Conservation (phyloP, 2,329 filamentous ascomycete species). For the Colletotrichum sansevieriae region DNA sequence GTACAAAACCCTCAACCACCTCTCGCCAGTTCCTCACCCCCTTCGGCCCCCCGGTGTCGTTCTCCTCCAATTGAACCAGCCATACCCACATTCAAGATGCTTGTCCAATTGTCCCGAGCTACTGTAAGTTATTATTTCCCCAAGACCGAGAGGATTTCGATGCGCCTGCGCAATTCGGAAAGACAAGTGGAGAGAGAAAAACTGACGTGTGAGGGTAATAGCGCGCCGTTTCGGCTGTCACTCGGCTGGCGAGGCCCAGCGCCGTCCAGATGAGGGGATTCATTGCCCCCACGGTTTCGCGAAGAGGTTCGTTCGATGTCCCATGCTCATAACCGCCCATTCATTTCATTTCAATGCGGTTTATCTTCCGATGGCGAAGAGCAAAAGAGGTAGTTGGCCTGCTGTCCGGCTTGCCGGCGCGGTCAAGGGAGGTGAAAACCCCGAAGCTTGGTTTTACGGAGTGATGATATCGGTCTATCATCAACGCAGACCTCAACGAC, state of each 20-base stretch:
- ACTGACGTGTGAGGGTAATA: slow-evolving; percentile 43
- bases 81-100: slow-evolving; percentile 64
- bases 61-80: slow-evolving; percentile 59
- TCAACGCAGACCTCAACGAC: slow-evolving; percentile 3
- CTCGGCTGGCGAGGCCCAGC: slow-evolving; percentile 61
- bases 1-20: slow-evolving; percentile 44
- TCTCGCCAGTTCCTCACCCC: slow-evolving; percentile 35
- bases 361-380: too few relatives aligned
- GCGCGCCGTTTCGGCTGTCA: slow-evolving; percentile 65
- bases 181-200: neutral
- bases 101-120: slow-evolving; percentile 67
- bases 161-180: slow-evolving; percentile 12
- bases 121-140: slow-evolving; percentile 61
- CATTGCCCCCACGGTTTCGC: slow-evolving; percentile 71
- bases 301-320: slow-evolving; percentile 65
- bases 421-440: slow-evolving; percentile 35
- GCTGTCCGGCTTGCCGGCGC: slow-evolving; percentile 31
- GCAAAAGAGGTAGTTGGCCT: neutral
- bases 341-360: too few relatives aligned
- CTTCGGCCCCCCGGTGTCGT: slow-evolving; percentile 48
- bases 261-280: slow-evolving; percentile 67
- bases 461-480: slow-evolving; percentile 27
- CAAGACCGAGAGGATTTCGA: neutral
- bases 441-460: slow-evolving; percentile 30
- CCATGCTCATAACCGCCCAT: neutral